Base-by-base conservation (phyloP, 2,329 filamentous ascomycete species). In the Leptographium lundbergii region DNA sequence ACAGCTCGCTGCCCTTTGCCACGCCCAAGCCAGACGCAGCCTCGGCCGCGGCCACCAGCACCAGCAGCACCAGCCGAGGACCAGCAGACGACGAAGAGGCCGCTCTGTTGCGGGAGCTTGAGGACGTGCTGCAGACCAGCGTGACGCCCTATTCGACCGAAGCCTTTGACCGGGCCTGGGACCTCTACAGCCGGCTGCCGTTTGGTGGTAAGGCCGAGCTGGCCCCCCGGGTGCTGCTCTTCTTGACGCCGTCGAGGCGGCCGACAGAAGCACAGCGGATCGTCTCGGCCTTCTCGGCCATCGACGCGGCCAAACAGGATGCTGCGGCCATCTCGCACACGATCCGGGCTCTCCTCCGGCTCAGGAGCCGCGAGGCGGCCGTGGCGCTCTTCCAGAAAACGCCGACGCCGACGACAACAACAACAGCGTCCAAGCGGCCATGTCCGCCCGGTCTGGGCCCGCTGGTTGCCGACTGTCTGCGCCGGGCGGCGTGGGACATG, bases 201-300 rank as follows among this genome's bases (percentile, higher is more conserved):
- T 65, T 67, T 4, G 59, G 65, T 2, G 65, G 9, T 6, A 65
- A 69, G 52, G 52, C 60, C 4, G 63, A 64, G 4, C 62, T 73
- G 14, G 68, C 68, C 2, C 67, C 64, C 2, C 54, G 64, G 3
- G 69, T 80, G 24, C 62, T 80, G 1, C 58, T 68, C 2, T 75
- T 76, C 54, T 70, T 82, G 11, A 69, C 75, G 6, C 69, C 64
- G 19, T 79, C 77, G 3, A 66, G 66, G 6, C 71, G 73, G n/a
- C 63, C 72, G 10, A 67, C 75, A 4, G 76, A 81, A 55, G 73
- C 72, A 1, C 71, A 71, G 65, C 74, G 77, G 59, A 71, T 78
- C n/a, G 66, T 72, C 4, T 70, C 75, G 3, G 61, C 81, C 2
- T 78, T 81, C 56, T 67, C 68, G 2, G 66, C 71, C 34, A 65